Conservation (phyloP, 2,329 filamentous ascomycete genomes). For the Paecilomyces variotii region DNA sequence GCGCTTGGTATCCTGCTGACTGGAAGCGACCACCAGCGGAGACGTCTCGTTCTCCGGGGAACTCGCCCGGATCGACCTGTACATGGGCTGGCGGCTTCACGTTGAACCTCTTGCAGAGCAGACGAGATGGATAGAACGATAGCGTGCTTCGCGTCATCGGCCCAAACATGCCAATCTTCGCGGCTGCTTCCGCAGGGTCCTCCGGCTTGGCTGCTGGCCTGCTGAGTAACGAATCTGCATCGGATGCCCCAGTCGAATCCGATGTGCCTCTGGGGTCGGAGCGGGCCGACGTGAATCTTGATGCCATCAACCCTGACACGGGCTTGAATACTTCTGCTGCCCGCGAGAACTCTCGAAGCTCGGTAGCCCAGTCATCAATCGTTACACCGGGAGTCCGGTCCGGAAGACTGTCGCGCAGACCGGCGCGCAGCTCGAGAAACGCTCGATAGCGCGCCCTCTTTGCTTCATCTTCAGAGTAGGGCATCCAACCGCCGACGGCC, state of each 20-base stretch:
- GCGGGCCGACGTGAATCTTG: constrained; percentile 67
- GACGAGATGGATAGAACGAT: constrained; percentile 69
- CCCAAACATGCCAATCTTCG: constrained; percentile 87
- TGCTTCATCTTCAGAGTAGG: constrained; percentile 71
- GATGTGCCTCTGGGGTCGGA: constrained; percentile 32
- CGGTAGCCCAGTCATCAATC: constrained; percentile 68
- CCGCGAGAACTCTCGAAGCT: constrained; percentile 69
- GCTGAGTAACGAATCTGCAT: constrained; percentile 34
- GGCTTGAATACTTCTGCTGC: constrained; percentile 80
- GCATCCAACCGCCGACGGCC: constrained; percentile 61
- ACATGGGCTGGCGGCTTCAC: constrained; percentile 69
- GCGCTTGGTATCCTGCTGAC: constrained; percentile 24
- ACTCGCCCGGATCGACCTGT: constrained; percentile 43
- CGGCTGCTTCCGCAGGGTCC: constrained; percentile 78
- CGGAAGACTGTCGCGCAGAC: constrained; percentile 51
- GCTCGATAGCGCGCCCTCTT: constrained; percentile 74
- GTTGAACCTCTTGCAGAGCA: constrained; percentile 93
- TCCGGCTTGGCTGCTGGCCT: constrained; percentile 49
- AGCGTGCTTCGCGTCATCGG: constrained; percentile 66
- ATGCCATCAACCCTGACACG: constrained; percentile 86
- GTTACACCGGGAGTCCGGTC: constrained; percentile 44
- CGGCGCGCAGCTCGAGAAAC: constrained; percentile 72
- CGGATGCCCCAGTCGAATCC: constrained; percentile 21
- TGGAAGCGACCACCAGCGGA: constrained; percentile 19
- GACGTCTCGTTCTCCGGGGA: constrained; percentile 23